Evolutionary conservation across 768 basidiomycete species (phyloP).

Genomic region (Leucocoprinus birnbaumii): DNA sequence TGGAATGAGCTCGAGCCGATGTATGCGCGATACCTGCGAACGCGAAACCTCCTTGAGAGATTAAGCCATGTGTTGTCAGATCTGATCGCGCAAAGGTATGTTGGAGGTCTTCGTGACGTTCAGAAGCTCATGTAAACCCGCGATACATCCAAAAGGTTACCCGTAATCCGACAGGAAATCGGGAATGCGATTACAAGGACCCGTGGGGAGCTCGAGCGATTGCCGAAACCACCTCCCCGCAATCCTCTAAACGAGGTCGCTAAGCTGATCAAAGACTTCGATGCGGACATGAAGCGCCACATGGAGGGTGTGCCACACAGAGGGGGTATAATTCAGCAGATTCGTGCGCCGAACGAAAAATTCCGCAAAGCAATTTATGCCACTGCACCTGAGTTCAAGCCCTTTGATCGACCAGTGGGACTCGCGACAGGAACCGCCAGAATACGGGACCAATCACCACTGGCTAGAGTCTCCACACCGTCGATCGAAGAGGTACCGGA

Average conservation of each 20-base stretch:
- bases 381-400: conserved; percentile 59
- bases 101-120: background rate
- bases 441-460: too few relatives aligned
- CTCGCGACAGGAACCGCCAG: conserved; percentile 8
- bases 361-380: conserved; percentile 47
- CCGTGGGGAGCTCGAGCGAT: conserved; percentile 22
- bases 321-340: conserved; percentile 52
- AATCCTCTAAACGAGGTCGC: conserved; percentile 60
- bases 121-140: background rate
- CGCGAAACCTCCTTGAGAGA: conserved; percentile 46
- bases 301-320: conserved; percentile 52
- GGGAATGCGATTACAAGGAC: conserved; percentile 39
- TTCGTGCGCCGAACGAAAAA: conserved; percentile 42
- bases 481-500: too few relatives aligned
- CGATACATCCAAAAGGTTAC: conserved; percentile 43
- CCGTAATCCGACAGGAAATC: conserved; percentile 59
- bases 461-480: too few relatives aligned
- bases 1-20: conserved; percentile 53
- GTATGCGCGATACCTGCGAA: conserved; percentile 53
- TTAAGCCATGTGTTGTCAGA: conserved; percentile 62
- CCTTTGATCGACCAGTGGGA: conserved; percentile 28
- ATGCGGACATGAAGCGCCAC: conserved; percentile 36
- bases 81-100: conserved; percentile 58
- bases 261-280: conserved; percentile 43
- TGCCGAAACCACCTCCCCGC: conserved; percentile 50